Conservation (phyloP, 164 flowering plant species). For the Sedum album region DNA sequence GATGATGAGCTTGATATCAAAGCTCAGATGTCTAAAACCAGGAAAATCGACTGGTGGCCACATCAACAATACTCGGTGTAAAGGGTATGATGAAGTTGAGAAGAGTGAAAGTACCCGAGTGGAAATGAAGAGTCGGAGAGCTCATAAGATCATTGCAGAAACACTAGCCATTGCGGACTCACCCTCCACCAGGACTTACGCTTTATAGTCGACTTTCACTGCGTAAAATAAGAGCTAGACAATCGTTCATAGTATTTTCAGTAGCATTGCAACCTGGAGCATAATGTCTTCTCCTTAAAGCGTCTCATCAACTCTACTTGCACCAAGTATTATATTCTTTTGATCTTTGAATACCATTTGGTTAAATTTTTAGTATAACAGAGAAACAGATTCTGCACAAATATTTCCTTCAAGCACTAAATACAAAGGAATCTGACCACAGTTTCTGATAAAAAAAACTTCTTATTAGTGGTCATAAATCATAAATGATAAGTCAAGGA, state of each 20-base stretch:
- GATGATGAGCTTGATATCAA: constrained; percentile 46
- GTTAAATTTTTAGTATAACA: too few relatives aligned
- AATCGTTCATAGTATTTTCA: neutral
- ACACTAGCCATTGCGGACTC: constrained; percentile 73
- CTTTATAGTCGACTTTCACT: constrained; percentile 22
- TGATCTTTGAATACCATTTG: too few relatives aligned
- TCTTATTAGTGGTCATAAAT: too few relatives aligned
- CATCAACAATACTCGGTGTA: neutral
- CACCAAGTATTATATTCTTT: too few relatives aligned
- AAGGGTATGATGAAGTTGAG: constrained; percentile 51
- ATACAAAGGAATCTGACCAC: too few relatives aligned
- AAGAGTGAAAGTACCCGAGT: constrained; percentile 87
- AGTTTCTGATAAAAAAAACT: too few relatives aligned
- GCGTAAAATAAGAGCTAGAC: neutral
- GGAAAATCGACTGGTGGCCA: constrained; percentile 23
- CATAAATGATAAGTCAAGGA: too few relatives aligned
- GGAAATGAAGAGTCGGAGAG: constrained; percentile 66
- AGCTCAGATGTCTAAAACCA: constrained; percentile 36
- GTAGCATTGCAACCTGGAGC: neutral
- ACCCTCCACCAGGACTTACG: constrained; percentile 36
- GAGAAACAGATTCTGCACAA: too few relatives aligned
- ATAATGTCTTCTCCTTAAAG: too few relatives aligned
- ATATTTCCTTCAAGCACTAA: too few relatives aligned
- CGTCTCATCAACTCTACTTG: too few relatives aligned
- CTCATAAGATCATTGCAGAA: constrained; percentile 50